phyloP scores from a whole-genome alignment of 495 filamentous ascomycete genomes.

The Aspergillus ellipticus region DNA sequence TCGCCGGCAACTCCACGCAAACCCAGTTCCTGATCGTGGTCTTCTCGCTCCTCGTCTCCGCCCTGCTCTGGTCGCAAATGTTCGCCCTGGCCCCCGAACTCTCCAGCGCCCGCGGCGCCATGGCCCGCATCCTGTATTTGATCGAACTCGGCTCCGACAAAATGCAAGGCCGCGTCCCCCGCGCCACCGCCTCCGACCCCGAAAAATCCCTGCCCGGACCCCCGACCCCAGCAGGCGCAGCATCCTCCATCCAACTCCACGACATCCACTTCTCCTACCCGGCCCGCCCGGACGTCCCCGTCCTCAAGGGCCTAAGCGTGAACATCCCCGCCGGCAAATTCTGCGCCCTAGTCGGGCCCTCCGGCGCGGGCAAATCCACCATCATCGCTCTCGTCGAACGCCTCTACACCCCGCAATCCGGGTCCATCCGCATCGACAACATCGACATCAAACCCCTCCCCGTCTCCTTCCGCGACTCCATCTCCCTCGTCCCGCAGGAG shows the following conservation, averaged over 20 bases:
- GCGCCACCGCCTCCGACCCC: conserved; percentile 8
- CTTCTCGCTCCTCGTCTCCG: conserved; percentile 52
- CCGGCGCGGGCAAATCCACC: conserved; percentile 60
- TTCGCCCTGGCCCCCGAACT: conserved; percentile 63
- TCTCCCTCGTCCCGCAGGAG: conserved; percentile 55
- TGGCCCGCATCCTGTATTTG: conserved; percentile 43
- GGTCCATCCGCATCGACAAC: conserved; percentile 41
- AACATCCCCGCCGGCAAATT: conserved; percentile 55
- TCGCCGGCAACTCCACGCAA: conserved; percentile 51
- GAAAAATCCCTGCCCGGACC: conserved; percentile 20
- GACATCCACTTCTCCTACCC: conserved; percentile 60
- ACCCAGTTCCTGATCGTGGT: conserved; percentile 64
- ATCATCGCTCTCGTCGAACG: conserved; percentile 58
- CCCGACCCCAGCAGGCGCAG: conserved; percentile 5
- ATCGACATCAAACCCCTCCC: conserved; percentile 35
- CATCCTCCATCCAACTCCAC: conserved; percentile 41
- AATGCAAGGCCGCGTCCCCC: conserved; percentile 24
- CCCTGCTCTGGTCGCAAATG: conserved; percentile 63
- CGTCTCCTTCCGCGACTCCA: conserved; percentile 42
- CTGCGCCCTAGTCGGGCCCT: conserved; percentile 57
- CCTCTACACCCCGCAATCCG: conserved; percentile 42
- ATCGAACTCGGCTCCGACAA: conserved; percentile 43
- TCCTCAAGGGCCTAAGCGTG: conserved; percentile 52
- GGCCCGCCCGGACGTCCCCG: conserved; percentile 48
- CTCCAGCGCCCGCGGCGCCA: conserved; percentile 47